phyloP scores from a whole-genome alignment of 2,329 filamentous ascomycete genomes.

The Aspergillus caelatus region DNA sequence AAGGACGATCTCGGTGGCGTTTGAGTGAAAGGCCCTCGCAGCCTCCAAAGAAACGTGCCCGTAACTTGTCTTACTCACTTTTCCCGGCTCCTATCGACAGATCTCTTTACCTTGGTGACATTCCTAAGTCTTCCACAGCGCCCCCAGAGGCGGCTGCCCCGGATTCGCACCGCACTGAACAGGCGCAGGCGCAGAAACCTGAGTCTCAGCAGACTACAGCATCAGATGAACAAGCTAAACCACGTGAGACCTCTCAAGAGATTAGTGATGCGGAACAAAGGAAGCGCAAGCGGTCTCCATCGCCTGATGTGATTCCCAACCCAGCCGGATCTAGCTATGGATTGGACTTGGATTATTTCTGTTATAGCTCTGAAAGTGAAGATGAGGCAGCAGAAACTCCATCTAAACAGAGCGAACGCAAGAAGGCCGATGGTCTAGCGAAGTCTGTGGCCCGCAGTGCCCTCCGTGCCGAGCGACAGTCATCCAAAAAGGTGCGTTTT shows the following conservation, averaged over 20 bases:
- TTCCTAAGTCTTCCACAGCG: slow-evolving; percentile 11
- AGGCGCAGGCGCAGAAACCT: slow-evolving; percentile 4
- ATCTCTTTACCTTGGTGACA: slow-evolving; percentile 24
- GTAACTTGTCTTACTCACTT: slow-evolving; percentile 30
- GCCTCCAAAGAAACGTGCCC: slow-evolving; percentile 21
- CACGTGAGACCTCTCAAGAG: slow-evolving; percentile 8
- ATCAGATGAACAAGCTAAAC: background rate
- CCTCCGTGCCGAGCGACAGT: slow-evolving; percentile 21
- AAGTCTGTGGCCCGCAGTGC: slow-evolving; percentile 20
- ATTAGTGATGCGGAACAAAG: slow-evolving; percentile 19
- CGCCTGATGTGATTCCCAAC: slow-evolving; percentile 46
- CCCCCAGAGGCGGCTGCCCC: slow-evolving; percentile 1
- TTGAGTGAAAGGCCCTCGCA: slow-evolving; percentile 15
- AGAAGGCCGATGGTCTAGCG: slow-evolving; percentile 11
- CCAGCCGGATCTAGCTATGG: slow-evolving; percentile 45
- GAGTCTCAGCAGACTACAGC: slow-evolving; percentile 1
- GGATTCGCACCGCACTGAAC: background rate
- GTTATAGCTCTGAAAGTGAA: slow-evolving; percentile 36
- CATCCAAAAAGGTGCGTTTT: slow-evolving; percentile 38
- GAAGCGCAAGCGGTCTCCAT: slow-evolving; percentile 45
- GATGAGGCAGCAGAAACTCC: slow-evolving; percentile 24
- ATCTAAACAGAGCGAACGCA: slow-evolving; percentile 13
- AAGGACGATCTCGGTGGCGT: slow-evolving; percentile 16
- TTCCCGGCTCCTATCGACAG: slow-evolving; percentile 29
- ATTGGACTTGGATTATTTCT: slow-evolving; percentile 43